A percentile compares a stretch with the other conserved stretches of the same genome.
phyloP scores from a whole-genome alignment of 305 asterid species.

The Fraxinus platypoda region DNA sequence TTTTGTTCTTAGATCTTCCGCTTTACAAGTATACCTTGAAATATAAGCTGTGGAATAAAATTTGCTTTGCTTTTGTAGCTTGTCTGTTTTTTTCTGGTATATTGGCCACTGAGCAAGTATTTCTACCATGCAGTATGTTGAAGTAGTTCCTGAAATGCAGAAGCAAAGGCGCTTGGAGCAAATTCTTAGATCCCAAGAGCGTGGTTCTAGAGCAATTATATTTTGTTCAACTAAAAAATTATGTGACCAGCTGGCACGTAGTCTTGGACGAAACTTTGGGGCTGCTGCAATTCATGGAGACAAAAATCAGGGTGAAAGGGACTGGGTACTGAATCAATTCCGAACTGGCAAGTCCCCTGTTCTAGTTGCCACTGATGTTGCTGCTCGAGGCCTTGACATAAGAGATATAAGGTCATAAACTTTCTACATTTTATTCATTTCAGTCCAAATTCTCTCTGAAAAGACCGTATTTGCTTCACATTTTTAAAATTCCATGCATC shows the following conservation, averaged over 20 bases:
- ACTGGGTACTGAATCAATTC: constrained; percentile 90
- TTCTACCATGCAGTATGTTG: constrained; percentile 64
- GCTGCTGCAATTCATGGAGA: constrained; percentile 99
- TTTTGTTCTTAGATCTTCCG: neutral
- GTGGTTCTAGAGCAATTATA: constrained; percentile 75
- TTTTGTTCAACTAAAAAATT: constrained; percentile 90
- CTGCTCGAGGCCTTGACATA: constrained; percentile 95
- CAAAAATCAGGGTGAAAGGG: constrained; percentile 92
- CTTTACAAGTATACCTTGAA: neutral
- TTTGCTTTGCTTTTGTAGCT: neutral
- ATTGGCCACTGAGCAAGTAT: neutral
- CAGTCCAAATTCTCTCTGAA: neutral
- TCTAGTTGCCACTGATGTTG: constrained; percentile 97
- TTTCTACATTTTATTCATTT: constrained; percentile 13
- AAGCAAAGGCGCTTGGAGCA: constrained; percentile 93
- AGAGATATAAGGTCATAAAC: constrained; percentile 73
- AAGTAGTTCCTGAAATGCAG: constrained; percentile 86
- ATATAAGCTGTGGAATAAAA: neutral
- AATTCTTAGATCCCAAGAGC: constrained; percentile 89
- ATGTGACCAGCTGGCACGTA: constrained; percentile 88
- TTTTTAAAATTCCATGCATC: neutral
- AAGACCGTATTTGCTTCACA: neutral
- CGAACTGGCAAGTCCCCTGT: constrained; percentile 79
- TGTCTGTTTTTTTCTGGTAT: neutral
- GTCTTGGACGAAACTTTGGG: constrained; percentile 78